Evolutionary conservation across 2,329 filamentous ascomycete species (phyloP).

Genomic region (Magnaporthales sp.): DNA sequence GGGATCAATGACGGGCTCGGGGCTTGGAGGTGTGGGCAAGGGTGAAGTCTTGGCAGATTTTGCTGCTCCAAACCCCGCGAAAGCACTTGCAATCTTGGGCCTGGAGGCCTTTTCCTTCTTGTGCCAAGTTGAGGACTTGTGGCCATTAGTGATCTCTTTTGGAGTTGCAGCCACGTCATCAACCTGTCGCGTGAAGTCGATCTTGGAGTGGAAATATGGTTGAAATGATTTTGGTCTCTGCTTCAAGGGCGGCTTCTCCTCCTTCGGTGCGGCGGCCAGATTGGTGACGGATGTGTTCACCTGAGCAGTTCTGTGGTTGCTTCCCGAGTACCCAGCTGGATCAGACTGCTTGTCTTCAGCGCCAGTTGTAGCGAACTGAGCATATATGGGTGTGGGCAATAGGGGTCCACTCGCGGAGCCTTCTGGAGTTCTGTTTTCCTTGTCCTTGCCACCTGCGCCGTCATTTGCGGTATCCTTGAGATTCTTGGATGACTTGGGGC

Average conservation of each 20-base stretch:
- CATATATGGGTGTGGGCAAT: conserved; percentile 72
- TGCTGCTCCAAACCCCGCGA: conserved; percentile 29
- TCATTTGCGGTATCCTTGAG: conserved; percentile 37
- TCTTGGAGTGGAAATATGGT: conserved; percentile 18
- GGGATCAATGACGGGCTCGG: conserved; percentile 45
- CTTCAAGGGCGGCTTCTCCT: conserved; percentile 20
- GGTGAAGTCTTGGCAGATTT: conserved; percentile 12
- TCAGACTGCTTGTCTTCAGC: neutral
- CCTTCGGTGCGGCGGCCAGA: conserved; percentile 13
- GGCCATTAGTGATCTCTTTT: conserved; percentile 5
- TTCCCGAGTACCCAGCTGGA: neutral
- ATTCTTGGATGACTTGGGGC: conserved; percentile 65
- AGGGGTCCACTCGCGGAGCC: conserved; percentile 29
- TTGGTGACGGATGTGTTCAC: conserved; percentile 9
- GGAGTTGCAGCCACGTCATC: conserved; percentile 9
- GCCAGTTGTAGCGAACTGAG: conserved; percentile 51
- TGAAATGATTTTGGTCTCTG: conserved; percentile 45
- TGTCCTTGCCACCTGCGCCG: conserved; percentile 48
- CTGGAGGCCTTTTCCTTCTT: conserved; percentile 30
- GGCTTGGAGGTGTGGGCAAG: conserved; percentile 20
- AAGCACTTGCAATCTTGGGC: conserved; percentile 29
- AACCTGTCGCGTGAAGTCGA: conserved; percentile 13
- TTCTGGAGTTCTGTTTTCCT: conserved; percentile 70
- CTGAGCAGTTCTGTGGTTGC: conserved; percentile 11
- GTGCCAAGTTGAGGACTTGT: conserved; percentile 15